Percentiles rank a stretch among this genome's conserved stretches.
Evolutionary conservation across 768 basidiomycete genomes (phyloP).

Genomic region (Xerocomellus chrysenteron): DNA sequence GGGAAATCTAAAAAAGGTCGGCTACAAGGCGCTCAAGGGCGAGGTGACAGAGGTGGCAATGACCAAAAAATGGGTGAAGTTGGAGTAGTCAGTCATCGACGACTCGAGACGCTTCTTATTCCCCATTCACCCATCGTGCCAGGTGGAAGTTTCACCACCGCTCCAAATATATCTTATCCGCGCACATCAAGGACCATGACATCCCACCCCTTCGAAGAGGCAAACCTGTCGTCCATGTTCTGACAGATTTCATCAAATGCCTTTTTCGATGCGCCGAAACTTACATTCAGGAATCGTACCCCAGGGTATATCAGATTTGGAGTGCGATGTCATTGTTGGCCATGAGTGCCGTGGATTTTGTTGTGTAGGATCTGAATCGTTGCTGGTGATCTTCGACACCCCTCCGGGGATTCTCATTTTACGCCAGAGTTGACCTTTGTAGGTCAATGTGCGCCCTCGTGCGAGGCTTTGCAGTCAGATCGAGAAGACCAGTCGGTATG

Average conservation of each 20-base stretch:
- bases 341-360: no score
- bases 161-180: conserved; percentile 28
- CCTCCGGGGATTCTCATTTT: no score
- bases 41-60: conserved; percentile 35
- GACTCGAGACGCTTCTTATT: background rate
- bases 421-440: no score
- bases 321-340: no score
- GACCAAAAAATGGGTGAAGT: conserved; percentile 41
- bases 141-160: conserved; percentile 41
- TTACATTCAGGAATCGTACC: conserved; percentile 46
- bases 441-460: no score
- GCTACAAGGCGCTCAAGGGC: conserved; percentile 41
- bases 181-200: conserved; percentile 27
- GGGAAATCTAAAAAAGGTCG: conserved; percentile 38
- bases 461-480: no score
- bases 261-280: conserved; percentile 40
- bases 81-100: conserved; percentile 37
- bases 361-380: no score
- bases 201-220: conserved; percentile 40
- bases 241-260: conserved; percentile 45
- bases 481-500: no score
- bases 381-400: no score
- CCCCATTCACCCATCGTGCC: background rate
- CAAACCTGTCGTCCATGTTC: conserved; percentile 39
- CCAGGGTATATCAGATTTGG: conserved; percentile 41